phyloP scores from a whole-genome alignment of 1,284 basidiomycete genomes.

The Peniophora sp. region DNA sequence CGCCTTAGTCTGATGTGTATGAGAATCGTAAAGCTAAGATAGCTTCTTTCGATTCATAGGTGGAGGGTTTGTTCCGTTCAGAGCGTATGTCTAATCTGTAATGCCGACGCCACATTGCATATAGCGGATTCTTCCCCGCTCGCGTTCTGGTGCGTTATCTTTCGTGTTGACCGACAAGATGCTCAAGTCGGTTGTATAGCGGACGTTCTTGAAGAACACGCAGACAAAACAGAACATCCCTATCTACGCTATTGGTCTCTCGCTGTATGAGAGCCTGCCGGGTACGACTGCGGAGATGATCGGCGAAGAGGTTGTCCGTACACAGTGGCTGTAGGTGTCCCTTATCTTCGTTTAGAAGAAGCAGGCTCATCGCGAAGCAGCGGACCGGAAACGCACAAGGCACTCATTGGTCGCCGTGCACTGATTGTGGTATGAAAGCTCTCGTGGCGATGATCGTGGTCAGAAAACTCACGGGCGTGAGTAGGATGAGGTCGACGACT shows the following conservation, averaged over 20 bases:
- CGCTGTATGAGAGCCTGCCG: constrained; percentile 82
- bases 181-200: background rate
- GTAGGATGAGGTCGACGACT: constrained; percentile 92
- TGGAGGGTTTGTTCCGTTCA: constrained; percentile 57
- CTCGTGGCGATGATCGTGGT: constrained; percentile 5
- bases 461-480: constrained; percentile 4
- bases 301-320: constrained; percentile 80
- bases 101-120: constrained; percentile 9
- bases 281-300: constrained; percentile 71
- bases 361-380: constrained; percentile 20
- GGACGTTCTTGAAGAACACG: constrained; percentile 79
- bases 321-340: constrained; percentile 80
- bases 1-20: constrained; percentile 11
- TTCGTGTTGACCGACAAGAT: constrained; percentile 1
- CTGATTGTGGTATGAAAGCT: constrained; percentile 69
- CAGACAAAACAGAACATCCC: constrained; percentile 75
- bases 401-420: constrained; percentile 72
- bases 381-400: constrained; percentile 55
- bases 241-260: constrained; percentile 89
- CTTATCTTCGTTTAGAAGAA: background rate
- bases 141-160: constrained; percentile 65
- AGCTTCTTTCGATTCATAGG: constrained; percentile 31
- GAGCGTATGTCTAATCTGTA: constrained; percentile 11
- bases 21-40: background rate
- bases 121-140: constrained; percentile 89